These are phyloP conservation scores for Myxozyma sirexii DNA, from an alignment of 805 yeast species.

Conservation along the genomic window DNA sequence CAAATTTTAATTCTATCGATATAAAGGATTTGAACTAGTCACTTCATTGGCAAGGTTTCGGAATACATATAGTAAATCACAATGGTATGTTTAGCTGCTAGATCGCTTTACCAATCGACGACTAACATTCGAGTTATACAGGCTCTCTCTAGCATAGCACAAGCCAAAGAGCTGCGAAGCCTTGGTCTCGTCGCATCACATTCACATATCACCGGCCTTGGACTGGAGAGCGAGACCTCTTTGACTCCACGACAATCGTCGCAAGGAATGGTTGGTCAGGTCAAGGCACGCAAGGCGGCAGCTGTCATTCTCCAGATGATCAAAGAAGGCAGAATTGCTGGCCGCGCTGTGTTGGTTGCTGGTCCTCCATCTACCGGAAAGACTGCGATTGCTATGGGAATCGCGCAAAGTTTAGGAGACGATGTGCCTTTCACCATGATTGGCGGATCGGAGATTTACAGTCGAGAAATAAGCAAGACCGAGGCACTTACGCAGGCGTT, in stretches of 20 bases:
- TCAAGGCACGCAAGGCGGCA: constrained; percentile 90
- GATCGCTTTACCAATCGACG: too few species aligned
- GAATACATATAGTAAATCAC: too few species aligned
- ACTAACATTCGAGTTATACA: not conserved
- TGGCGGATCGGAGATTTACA: constrained; percentile 91
- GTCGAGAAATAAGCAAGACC: constrained; percentile 90
- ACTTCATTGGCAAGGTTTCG: too few species aligned
- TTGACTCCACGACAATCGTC: constrained; percentile 76
- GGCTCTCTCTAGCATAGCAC: constrained; percentile 42
- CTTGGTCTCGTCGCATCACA: constrained; percentile 93
- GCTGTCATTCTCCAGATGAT: constrained; percentile 93
- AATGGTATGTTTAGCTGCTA: not conserved
- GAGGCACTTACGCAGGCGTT: constrained; percentile 96
- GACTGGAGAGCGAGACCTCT: constrained; percentile 75
- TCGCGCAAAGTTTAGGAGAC: constrained; percentile 51
- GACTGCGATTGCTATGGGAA: constrained; percentile 96
- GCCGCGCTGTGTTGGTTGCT: constrained; percentile 91
- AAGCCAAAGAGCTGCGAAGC: constrained; percentile 56
- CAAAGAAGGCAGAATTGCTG: constrained; percentile 92
- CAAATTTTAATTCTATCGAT: too few species aligned
- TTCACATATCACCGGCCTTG: constrained; percentile 94
- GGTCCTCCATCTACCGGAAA: constrained; percentile 99
- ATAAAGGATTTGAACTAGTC: too few species aligned
- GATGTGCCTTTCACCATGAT: constrained; percentile 95
- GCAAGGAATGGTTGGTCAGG: constrained; percentile 98